Percentiles rank a stretch among this genome's conserved stretches.
Conservation (phyloP, 176 grass and related monocot genomes). For the Tillandsia fasciculata region DNA sequence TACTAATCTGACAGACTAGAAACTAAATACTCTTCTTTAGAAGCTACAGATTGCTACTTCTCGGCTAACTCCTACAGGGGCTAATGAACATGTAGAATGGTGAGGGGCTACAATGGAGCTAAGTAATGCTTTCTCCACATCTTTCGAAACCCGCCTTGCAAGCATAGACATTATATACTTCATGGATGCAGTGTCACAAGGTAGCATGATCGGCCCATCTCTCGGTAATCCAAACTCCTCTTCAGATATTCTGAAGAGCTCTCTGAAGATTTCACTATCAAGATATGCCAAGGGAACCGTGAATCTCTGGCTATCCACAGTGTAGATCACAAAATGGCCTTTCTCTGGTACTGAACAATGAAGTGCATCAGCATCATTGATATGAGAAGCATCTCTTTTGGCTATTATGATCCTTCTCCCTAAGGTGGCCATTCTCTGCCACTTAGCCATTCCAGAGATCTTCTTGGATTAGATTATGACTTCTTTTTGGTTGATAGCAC, state of each 20-base stretch:
- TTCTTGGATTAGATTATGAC: constrained; percentile 39
- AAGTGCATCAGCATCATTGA: constrained; percentile 19
- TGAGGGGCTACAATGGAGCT: constrained; percentile 15
- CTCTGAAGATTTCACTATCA: constrained; percentile 13
- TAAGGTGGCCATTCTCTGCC: constrained; percentile 26
- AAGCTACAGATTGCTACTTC: constrained; percentile 12
- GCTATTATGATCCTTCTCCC: constrained; percentile 25
- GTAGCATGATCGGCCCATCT: constrained; percentile 29
- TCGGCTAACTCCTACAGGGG: constrained; percentile 3
- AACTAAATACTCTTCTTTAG: not conserved
- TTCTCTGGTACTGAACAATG: constrained; percentile 7
- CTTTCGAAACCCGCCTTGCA: constrained; percentile 1
- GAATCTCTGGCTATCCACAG: constrained; percentile 21
- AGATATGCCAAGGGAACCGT: constrained; percentile 18
- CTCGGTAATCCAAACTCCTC: constrained; percentile 30
- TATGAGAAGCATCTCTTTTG: constrained; percentile 6
- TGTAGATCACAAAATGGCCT: constrained; percentile 31
- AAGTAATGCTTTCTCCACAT: constrained; percentile 18
- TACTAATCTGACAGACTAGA: too few species aligned
- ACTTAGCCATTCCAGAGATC: constrained; percentile 40
- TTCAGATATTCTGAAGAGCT: constrained; percentile 37
- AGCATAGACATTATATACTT: constrained; percentile 21
- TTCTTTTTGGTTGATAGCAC: not conserved
- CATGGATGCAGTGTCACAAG: constrained; percentile 23
- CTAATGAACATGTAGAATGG: not conserved